Evolutionary conservation across 495 filamentous ascomycete species (phyloP), one percentile per base, ranked within the genome.

Genomic region (Xylaria castorea): DNA sequence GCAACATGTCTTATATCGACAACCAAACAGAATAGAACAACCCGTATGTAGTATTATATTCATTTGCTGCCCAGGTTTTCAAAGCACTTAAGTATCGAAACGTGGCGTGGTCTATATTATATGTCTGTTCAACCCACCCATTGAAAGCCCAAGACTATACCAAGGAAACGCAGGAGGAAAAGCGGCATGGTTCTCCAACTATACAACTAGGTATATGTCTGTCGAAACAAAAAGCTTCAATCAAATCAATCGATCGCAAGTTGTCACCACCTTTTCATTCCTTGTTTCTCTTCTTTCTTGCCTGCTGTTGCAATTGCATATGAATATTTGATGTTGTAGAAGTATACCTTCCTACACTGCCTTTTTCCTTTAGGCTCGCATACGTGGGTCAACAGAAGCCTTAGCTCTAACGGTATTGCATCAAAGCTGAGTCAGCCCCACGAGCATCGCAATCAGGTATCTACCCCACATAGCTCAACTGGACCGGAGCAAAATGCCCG

Each of bases 401-500:
- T n/a, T 40, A 64, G 61, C 36, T 44, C n/a, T 22, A 64, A 44
- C 61, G 36, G 38, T 30, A 30, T 18, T 44, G 38, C 22, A 64
- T 44, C 58, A 20, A 61, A 61, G 58, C 58, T 38, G 58, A 61
- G 32, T 61, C 58, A 36, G 34, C 16, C 30, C 65, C 48, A 61
- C 34, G n/a, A 61, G 58, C 58, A n/a, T n/a, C 18, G 42, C 46
- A 1, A n/a, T 50, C 6, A 50, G 5, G 20, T 50, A 50, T 22
- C 18, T 51, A 51, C 50, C 50, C 50, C 50, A 53, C 48, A 51
- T 12, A 14, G 1, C 22, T 30, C 22, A 55, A 55, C 20, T 16
- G 12, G 60, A 63, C 20, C 68, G 68, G 68, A 70, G 55, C 42
- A 70, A 62, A 70, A 62, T 38, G 57, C 44, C 68, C 68, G 42